A percentile compares a stretch with the other conserved stretches of the same genome.
These are phyloP conservation scores for Penicillium aurantiogriseum DNA, from an alignment of 2,329 filamentous ascomycete species.

Conservation along the genomic window DNA sequence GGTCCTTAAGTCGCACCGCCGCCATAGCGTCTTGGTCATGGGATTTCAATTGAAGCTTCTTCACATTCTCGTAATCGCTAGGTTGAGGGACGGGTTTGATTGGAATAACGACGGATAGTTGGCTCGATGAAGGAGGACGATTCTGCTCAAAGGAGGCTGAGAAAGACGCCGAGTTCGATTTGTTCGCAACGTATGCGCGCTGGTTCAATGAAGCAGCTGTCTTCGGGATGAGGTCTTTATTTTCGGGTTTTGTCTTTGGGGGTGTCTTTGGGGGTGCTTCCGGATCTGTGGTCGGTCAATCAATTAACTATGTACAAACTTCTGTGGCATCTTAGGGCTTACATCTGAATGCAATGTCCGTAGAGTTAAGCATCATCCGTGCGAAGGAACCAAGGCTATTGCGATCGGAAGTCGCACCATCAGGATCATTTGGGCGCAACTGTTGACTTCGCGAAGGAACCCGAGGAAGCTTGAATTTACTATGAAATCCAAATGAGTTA, in stretches of 20 bases:
- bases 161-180: constrained; percentile 45
- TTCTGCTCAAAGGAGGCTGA: constrained; percentile 36
- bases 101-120: constrained; percentile 51
- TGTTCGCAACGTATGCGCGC: constrained; percentile 33
- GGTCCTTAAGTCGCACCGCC: constrained; percentile 64
- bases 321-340: constrained; percentile 17
- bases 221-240: constrained; percentile 23
- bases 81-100: constrained; percentile 42
- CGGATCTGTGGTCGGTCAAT: constrained; percentile 34
- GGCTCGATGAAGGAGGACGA: constrained; percentile 25
- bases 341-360: constrained; percentile 47
- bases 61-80: constrained; percentile 34
- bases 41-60: constrained; percentile 53
- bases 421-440: constrained; percentile 16
- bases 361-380: constrained; percentile 52
- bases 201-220: constrained; percentile 23
- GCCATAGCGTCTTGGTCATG: constrained; percentile 58
- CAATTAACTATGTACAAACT: not conserved
- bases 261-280: constrained; percentile 25
- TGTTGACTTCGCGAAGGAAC: constrained; percentile 23
- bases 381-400: constrained; percentile 53
- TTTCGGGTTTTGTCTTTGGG: constrained; percentile 25
- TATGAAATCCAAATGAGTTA: constrained; percentile 20
- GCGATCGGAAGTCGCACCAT: constrained; percentile 26
- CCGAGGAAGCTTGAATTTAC: constrained; percentile 45